Percentiles rank a stretch among this genome's conserved stretches.
Evolutionary conservation across 495 filamentous ascomycete species (phyloP).

Genomic region (Penicillium tannophilum): DNA sequence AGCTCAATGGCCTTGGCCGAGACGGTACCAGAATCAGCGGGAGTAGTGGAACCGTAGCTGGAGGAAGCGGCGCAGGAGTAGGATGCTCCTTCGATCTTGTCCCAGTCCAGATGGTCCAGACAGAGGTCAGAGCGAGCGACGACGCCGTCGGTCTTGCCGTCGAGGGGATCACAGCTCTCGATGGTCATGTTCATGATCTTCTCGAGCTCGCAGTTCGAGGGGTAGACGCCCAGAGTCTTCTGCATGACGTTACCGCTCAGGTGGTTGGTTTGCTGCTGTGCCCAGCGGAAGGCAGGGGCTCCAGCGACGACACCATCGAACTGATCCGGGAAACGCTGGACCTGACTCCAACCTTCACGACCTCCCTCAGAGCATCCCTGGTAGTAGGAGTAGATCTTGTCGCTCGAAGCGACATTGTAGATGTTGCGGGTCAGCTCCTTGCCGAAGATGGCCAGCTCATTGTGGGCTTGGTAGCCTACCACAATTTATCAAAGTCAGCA

Average conservation of each 20-base stretch:
- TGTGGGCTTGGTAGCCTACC: constrained; percentile 36
- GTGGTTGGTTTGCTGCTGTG: constrained; percentile 49
- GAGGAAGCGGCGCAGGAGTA: constrained; percentile 45
- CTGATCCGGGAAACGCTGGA: constrained; percentile 48
- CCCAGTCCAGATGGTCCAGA: constrained; percentile 40
- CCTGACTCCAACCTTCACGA: constrained; percentile 51
- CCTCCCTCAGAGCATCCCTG: constrained; percentile 57
- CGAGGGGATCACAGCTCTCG: constrained; percentile 49
- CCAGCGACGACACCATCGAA: constrained; percentile 50
- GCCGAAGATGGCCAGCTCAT: constrained; percentile 33
- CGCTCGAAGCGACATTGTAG: constrained; percentile 25
- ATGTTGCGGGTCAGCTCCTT: constrained; percentile 22
- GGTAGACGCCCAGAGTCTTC: constrained; percentile 40
- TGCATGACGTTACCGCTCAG: constrained; percentile 43
- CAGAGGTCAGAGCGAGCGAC: constrained; percentile 53
- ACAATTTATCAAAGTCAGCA: background rate
- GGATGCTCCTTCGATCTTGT: constrained; percentile 38
- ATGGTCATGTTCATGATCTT: constrained; percentile 48
- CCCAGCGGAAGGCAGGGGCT: constrained; percentile 52
- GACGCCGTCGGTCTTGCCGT: constrained; percentile 52
- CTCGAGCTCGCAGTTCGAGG: constrained; percentile 46
- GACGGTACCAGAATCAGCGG: constrained; percentile 45
- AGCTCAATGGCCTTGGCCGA: constrained; percentile 41
- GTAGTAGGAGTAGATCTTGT: constrained; percentile 55
- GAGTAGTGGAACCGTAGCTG: constrained; percentile 10